phyloP scores from a whole-genome alignment of 768 basidiomycete genomes.

The Dentipellis fragilis region DNA sequence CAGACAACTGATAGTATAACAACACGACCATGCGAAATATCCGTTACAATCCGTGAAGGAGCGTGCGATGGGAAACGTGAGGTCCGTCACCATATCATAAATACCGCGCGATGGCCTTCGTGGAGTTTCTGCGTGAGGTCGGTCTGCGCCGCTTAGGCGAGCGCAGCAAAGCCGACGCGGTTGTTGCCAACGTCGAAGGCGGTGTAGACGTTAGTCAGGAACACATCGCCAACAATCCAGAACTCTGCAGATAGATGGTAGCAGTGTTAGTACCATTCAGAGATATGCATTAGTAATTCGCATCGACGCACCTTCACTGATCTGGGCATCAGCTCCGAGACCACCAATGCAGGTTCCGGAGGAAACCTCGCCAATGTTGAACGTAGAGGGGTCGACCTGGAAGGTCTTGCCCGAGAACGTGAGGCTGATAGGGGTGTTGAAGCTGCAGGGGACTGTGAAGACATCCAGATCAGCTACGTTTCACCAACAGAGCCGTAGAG shows the following conservation, averaged over 20 bases:
- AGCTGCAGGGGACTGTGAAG: constrained; percentile 12
- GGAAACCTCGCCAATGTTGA: constrained; percentile 21
- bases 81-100: too few relatives aligned
- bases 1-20: neutral
- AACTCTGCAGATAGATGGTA: neutral
- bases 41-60: neutral
- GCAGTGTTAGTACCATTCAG: neutral
- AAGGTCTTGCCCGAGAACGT: constrained; percentile 20
- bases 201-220: constrained; percentile 5
- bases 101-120: too few relatives aligned
- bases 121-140: too few relatives aligned
- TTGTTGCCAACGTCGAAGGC: constrained; percentile 8
- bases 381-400: constrained; percentile 12
- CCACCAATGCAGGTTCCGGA: constrained; percentile 11
- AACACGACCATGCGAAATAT: neutral
- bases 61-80: too few relatives aligned
- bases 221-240: constrained; percentile 4
- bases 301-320: neutral
- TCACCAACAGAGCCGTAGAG: too few relatives aligned
- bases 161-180: constrained; percentile 7
- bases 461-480: neutral
- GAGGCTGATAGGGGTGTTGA: constrained; percentile 16
- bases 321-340: neutral
- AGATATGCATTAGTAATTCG: neutral
- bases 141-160: neutral